Conservation (phyloP, 148 eudicot genomes). For the Cornus kousa region DNA sequence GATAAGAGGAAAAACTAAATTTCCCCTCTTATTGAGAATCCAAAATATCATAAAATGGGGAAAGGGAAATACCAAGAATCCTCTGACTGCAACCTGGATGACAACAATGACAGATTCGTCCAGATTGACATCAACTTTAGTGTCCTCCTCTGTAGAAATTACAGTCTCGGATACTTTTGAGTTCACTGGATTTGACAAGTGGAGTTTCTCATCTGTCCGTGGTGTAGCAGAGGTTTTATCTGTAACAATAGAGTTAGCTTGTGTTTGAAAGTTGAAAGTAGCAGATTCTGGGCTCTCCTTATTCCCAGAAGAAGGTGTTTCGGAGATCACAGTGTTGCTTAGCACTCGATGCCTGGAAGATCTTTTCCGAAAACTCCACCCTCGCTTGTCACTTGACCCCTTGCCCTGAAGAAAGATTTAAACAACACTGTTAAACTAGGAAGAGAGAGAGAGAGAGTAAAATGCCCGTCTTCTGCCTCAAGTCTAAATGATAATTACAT, state of each 20-base stretch:
- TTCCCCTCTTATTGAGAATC: not conserved
- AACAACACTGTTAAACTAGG: not conserved
- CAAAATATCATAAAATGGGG: not conserved
- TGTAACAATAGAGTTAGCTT: conserved; percentile 27
- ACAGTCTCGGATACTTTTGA: conserved; percentile 28
- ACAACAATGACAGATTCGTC: conserved; percentile 51
- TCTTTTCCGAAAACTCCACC: conserved; percentile 92
- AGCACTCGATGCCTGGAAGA: conserved; percentile 70
- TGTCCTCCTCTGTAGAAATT: conserved; percentile 29
- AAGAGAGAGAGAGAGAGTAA: conserved; percentile 3
- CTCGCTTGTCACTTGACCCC: conserved; percentile 59
- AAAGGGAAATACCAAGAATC: conserved; percentile 54
- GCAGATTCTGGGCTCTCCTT: conserved; percentile 54
- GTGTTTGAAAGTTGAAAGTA: conserved; percentile 38
- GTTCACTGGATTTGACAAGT: conserved; percentile 23
- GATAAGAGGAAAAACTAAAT: not conserved
- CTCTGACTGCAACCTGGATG: conserved; percentile 70
- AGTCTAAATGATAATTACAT: not conserved
- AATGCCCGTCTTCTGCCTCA: not conserved
- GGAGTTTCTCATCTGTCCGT: conserved; percentile 43
- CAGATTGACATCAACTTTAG: conserved; percentile 15
- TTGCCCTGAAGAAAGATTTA: conserved; percentile 49
- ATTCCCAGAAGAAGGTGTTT: conserved; percentile 39
- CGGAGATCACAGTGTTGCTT: conserved; percentile 58
- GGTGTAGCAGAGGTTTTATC: conserved; percentile 46